phyloP scores from a whole-genome alignment of 208 protist species.

The Trypanosomatidae sp. region DNA sequence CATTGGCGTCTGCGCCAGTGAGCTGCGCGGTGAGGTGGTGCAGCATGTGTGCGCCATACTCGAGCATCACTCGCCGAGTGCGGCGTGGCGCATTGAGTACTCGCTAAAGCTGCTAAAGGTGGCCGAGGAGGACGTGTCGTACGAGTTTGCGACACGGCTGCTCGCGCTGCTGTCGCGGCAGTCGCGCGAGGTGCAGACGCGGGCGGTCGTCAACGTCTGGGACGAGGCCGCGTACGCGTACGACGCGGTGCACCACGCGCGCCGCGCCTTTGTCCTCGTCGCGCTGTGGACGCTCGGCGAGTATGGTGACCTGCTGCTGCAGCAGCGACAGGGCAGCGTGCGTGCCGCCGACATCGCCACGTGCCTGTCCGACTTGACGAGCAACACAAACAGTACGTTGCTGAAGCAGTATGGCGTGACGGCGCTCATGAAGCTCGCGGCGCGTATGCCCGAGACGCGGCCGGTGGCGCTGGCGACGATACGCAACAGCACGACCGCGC shows the following conservation, averaged over 20 bases:
- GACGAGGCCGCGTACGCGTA: conserved; percentile 60
- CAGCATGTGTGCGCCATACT: conserved; percentile 86
- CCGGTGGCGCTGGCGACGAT: conserved; percentile 31
- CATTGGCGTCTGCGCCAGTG: conserved; percentile 80
- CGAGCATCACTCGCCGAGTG: conserved; percentile 88
- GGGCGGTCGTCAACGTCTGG: conserved; percentile 86
- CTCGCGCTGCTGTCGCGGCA: conserved; percentile 83
- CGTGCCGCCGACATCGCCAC: conserved; percentile 27
- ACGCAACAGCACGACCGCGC: conserved; percentile 36
- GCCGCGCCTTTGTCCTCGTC: conserved; percentile 87
- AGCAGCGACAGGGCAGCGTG: conserved; percentile 6
- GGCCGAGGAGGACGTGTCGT: conserved; percentile 42
- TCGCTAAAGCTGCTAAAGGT: conserved; percentile 88
- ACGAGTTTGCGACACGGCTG: conserved; percentile 67
- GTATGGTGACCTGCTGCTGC: conserved; percentile 86
- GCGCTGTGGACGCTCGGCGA: conserved; percentile 95
- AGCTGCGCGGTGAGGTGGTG: conserved; percentile 92
- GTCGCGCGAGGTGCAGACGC: conserved; percentile 76
- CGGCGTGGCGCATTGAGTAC: conserved; percentile 95
- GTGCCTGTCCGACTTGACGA: conserved; percentile 55
- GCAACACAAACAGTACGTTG: conserved; percentile 36
- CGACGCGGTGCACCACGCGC: conserved; percentile 56
- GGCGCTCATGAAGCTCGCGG: conserved; percentile 90
- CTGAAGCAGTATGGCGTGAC: conserved; percentile 91
- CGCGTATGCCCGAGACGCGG: conserved; percentile 48